Evolutionary conservation across 2,329 filamentous ascomycete species (phyloP).

Genomic region (Hypocreales sp.): DNA sequence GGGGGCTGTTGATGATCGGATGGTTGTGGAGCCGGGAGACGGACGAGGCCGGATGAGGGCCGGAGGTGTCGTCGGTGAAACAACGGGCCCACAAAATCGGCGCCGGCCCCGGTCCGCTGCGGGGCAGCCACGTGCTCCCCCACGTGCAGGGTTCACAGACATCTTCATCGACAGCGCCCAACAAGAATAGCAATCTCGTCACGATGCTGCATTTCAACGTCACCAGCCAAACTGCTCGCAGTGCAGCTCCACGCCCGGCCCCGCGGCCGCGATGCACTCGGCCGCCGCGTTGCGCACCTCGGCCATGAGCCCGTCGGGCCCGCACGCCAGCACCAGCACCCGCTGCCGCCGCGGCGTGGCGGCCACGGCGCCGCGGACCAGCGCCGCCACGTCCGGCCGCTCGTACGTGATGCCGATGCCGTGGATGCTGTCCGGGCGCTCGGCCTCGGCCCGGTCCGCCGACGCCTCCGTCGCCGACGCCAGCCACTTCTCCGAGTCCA

Average conservation of each 20-base stretch:
- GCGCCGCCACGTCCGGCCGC: constrained; percentile 19
- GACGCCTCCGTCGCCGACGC: constrained; percentile 7
- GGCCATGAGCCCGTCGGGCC: constrained; percentile 25
- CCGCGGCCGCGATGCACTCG: constrained; percentile 19
- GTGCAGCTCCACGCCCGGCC: constrained; percentile 30
- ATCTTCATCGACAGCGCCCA: too few species aligned
- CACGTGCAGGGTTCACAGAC: too few species aligned
- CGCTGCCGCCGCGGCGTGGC: constrained; percentile 13
- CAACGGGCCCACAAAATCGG: too few species aligned
- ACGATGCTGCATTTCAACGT: too few species aligned
- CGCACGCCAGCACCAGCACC: constrained; percentile 29
- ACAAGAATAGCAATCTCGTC: not conserved
- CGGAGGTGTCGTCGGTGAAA: too few species aligned
- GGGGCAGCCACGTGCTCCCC: too few species aligned
- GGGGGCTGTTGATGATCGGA: too few species aligned
- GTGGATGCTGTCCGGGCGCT: constrained; percentile 1
- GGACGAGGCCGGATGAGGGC: too few species aligned
- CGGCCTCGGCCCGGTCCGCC: not conserved
- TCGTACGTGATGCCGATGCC: constrained; percentile 13
- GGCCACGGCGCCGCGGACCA: constrained; percentile 18
- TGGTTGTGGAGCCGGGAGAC: too few species aligned
- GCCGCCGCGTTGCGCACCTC: constrained; percentile 25
- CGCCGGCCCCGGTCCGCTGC: too few species aligned
- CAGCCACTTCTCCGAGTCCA: constrained; percentile 6
- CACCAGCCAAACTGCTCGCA: constrained; percentile 31